Base-by-base conservation (phyloP, 179 eudicot genomes). In the Pouteria campechiana region DNA sequence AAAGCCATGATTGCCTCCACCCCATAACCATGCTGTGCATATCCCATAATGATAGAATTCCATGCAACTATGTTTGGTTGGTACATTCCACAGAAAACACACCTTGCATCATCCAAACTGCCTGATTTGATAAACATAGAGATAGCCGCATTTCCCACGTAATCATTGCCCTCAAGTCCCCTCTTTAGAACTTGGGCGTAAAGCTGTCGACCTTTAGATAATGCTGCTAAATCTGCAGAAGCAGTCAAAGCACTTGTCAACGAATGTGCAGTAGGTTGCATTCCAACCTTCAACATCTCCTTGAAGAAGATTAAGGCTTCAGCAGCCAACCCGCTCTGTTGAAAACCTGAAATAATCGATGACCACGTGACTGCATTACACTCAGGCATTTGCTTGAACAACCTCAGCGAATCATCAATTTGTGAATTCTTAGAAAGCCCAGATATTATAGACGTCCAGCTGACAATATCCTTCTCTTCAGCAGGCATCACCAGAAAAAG, bases 301-400 rank as follows among this genome's bases (percentile, higher is more conserved):
- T 29, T 50, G 14, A 51, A 64, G 27, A 64, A 17, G 31, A n/a
- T 28, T 50, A 64, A 57, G 6, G 45, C 35, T 25, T 50, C 40
- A 24, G 55, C 52, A 15, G 54, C 30, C 17, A 55, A 32, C 30
- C 63, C 63, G 29, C 51, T 51, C 16, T 63, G 58, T 31, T 64
- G 59, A 46, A 57, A 64, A 19, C 71, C 58, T 5, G 46, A 54
- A 27, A 55, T 54, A 3, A 65, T 38, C 0, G 61, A 45, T 23
- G 57, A 57, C 63, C 67, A 69, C 1, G 66, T 58, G 23, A 60
- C 41, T 1, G 48, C 48, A 34, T 55, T 64, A 7, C 29, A 42
- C 32, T 58, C 50, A 0, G 55, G 65, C 63, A 61, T 67, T 43
- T 67, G 35, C 40, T 6, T 22, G 29, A 69, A 64, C 50, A 64